Conservation (phyloP, 352 stramenopile genomes). For the Phytophthora uliginosa region DNA sequence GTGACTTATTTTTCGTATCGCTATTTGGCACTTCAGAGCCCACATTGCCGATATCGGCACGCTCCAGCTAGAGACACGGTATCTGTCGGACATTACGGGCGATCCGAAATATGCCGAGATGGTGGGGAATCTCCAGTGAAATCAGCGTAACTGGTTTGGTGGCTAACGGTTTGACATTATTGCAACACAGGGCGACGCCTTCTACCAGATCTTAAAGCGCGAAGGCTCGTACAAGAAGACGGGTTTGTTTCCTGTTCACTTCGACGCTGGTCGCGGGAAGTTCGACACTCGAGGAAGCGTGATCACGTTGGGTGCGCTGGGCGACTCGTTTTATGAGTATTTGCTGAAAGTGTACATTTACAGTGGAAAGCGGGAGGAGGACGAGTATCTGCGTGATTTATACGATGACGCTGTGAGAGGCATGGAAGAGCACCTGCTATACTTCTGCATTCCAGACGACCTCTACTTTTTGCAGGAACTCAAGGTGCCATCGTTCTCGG, state of each 20-base stretch:
- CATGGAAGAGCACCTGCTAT: slow-evolving; percentile 94
- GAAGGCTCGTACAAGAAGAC: slow-evolving; percentile 78
- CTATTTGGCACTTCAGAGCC: slow-evolving; percentile 35
- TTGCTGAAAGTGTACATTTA: slow-evolving; percentile 99
- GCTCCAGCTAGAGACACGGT: slow-evolving; percentile 86
- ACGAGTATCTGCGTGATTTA: slow-evolving; percentile 80
- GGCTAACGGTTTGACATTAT: background rate
- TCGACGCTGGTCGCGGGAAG: slow-evolving; percentile 49
- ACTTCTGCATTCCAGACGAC: slow-evolving; percentile 62
- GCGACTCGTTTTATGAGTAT: slow-evolving; percentile 99
- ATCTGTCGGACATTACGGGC: slow-evolving; percentile 84
- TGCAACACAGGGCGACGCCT: slow-evolving; percentile 68
- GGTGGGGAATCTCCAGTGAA: slow-evolving; percentile 30
- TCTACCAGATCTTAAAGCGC: slow-evolving; percentile 78
- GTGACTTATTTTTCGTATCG: background rate
- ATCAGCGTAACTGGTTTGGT: background rate
- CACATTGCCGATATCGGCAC: slow-evolving; percentile 88
- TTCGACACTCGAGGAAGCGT: slow-evolving; percentile 33
- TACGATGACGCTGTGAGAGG: slow-evolving; percentile 96
- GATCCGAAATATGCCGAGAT: slow-evolving; percentile 77
- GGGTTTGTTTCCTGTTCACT: slow-evolving; percentile 93
- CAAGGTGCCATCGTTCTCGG: slow-evolving; percentile 56
- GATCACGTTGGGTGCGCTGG: slow-evolving; percentile 92
- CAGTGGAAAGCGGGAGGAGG: slow-evolving; percentile 82
- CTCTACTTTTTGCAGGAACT: slow-evolving; percentile 82